Evolutionary conservation across 106 monocot species (phyloP), one percentile per base, ranked within the genome.

Genomic region (Dioscorea dumetorum): DNA sequence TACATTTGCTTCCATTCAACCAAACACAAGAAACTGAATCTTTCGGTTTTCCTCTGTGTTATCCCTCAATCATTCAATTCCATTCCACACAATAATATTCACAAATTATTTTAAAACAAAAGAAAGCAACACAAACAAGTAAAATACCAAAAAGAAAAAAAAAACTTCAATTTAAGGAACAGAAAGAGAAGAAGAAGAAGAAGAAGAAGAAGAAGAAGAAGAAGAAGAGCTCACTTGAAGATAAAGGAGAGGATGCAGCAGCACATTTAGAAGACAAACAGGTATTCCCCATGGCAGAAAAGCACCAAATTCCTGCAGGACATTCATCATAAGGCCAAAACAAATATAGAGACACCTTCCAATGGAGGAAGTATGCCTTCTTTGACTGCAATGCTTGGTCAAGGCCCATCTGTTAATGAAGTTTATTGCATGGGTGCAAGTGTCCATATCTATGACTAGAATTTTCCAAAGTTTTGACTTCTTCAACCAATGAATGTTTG

Each of bases 271-370:
- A 61, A 41, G 75, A 68, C 16, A 48, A 61, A 69, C 59, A 67
- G 49, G 70, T 79, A 32, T 75, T 79, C 79, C 83, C 78, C 83
- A 83, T 79, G 31, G 57, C 2, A 68, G 41, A 49, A 54, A 24
- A 32, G 7, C 32, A 1, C 54, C 19, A 6, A 6, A 14, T 28
- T n/a, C 24, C 33, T 16, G 16, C 62, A 13, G 19, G 18, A 23
- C 14, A 48, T 50, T 23, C n/a, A 48, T 70, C 17, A 69, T 10
- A 6, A 41, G 10, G 41, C 9, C 41, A 41, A 6, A 41, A 41
- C 6, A 41, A 41, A 41, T 41, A 41, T 41, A 41, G 41, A 41
- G 9, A 41, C 41, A 41, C 9, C 41, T 12, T 0, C 4, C 7
- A 15, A 0, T 1, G 17, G 62, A 23, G 60, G 22, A 20, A 32